Evolutionary conservation across 495 filamentous ascomycete genomes (phyloP), one percentile per base, ranked within the genome.

Genomic region (Xylaria flabelliformis): DNA sequence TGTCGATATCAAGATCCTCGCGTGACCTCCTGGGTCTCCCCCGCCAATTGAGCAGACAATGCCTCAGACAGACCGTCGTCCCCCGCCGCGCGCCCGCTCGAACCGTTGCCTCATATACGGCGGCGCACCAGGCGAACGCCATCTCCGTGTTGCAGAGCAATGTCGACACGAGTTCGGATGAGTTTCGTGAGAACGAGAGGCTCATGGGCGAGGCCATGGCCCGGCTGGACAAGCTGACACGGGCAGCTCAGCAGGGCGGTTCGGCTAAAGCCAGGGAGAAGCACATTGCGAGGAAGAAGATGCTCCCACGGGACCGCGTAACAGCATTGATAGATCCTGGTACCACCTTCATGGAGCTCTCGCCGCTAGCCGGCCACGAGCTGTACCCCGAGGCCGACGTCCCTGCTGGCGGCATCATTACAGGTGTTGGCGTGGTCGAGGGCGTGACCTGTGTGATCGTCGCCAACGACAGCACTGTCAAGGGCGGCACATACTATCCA

Each of bases 401-500:
- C 21, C 83, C 86, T 0, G 92, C 93, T 4, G 97, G 92, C 13
- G 96, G 94, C 2, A 97, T 99, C 70, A 94, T 99, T 61, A 97
- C 96, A 0, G 96, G 96, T 0, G 90, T 98, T 66, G 96, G 97
- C 1, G 93, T 90, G 1, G 92, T 99, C 3, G 91, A 95, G 75
- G 96, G 97, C 1, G 94, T 97, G 8, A 91, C 89, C 24, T 98
- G 97, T 77, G 91, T 98, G 85, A 93, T 99, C 73, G 92, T 99
- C 59, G 96, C 94, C 34, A 99, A 99, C 76, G 96, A 99, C 79
- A 95, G 92, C 85, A 99, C 96, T 17, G 96, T 97, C 73, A 99
- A 99, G 83, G 96, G 97, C n/a, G 96, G 96, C 59, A 98, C 97
- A 2, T 99, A 99, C 83, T 98, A 94, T 80, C 96, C 96, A 0